A percentile compares a stretch with the other conserved stretches of the same genome.
Evolutionary conservation across 768 basidiomycete genomes (phyloP).

Genomic region (Sarcodon aspratus): DNA sequence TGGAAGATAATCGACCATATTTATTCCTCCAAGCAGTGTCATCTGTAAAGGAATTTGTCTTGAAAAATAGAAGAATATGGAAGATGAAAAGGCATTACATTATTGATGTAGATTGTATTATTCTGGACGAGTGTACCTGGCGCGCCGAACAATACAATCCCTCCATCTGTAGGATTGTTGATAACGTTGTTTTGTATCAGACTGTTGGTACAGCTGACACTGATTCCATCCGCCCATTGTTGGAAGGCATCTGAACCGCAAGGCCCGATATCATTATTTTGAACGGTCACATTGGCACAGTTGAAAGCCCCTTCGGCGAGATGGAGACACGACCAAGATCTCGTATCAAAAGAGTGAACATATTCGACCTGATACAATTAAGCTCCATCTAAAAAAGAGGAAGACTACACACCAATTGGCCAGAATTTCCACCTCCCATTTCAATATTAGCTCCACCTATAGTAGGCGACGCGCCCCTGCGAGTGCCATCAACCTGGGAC

Average conservation of each 20-base stretch:
- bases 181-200: conserved; percentile 59
- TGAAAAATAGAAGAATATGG: not conserved
- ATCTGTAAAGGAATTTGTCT: conserved; percentile 24
- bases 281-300: conserved; percentile 55
- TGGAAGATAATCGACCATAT: conserved; percentile 63
- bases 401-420: conserved; percentile 32
- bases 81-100: conserved; percentile 27
- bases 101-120: conserved; percentile 65
- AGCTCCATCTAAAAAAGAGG: not conserved
- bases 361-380: conserved; percentile 37
- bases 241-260: conserved; percentile 54
- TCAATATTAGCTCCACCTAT: conserved; percentile 72
- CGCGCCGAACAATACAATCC: conserved; percentile 67
- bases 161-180: conserved; percentile 67
- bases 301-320: conserved; percentile 53
- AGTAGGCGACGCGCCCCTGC: conserved; percentile 39
- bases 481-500: conserved; percentile 60
- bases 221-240: conserved; percentile 80
- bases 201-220: conserved; percentile 53
- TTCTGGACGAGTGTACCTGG: conserved; percentile 66
- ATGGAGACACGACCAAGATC: conserved; percentile 80
- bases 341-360: conserved; percentile 65
- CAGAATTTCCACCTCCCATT: conserved; percentile 65
- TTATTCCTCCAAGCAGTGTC: conserved; percentile 67
- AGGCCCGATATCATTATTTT: conserved; percentile 79